Conservation (phyloP, 352 stramenopile species). For the Phytophthora lateralis region DNA sequence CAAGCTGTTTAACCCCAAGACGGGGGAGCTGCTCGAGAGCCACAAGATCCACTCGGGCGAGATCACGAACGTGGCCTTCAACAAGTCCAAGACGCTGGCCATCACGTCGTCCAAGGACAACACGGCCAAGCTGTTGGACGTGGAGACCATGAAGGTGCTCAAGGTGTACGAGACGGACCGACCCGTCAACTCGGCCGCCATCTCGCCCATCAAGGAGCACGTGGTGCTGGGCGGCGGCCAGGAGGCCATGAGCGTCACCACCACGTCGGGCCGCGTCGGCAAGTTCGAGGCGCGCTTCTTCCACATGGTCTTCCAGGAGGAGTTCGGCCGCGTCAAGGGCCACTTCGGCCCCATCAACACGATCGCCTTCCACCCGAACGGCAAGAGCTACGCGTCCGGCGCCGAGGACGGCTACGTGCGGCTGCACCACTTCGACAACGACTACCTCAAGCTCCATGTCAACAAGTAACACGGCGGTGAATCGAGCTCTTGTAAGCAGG, state of each 20-base stretch:
- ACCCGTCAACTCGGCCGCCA: slow-evolving; percentile 98
- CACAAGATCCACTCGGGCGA: slow-evolving; percentile 95
- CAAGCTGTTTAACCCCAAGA: slow-evolving; percentile 83
- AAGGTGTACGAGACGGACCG: slow-evolving; percentile 99
- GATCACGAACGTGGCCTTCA: slow-evolving; percentile 97
- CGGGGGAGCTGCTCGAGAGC: slow-evolving; percentile 72
- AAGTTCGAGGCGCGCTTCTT: slow-evolving; percentile 98
- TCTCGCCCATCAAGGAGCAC: slow-evolving; percentile 96
- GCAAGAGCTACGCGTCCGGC: slow-evolving; percentile 98
- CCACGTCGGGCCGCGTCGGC: slow-evolving; percentile 91
- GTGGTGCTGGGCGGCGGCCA: slow-evolving; percentile 98
- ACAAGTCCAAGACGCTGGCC: slow-evolving; percentile 96
- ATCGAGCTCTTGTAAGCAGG: slow-evolving; percentile 1
- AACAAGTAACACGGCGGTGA: slow-evolving; percentile 20
- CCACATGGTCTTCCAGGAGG: slow-evolving; percentile 98
- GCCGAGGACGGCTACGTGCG: slow-evolving; percentile 98
- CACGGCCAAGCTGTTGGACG: slow-evolving; percentile 96
- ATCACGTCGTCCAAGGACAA: slow-evolving; percentile 98
- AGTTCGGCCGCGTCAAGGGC: slow-evolving; percentile 98
- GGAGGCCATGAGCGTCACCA: slow-evolving; percentile 98
- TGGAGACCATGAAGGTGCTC: slow-evolving; percentile 94
- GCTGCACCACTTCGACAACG: slow-evolving; percentile 97
- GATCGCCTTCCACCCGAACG: slow-evolving; percentile 98
- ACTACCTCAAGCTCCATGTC: slow-evolving; percentile 92
- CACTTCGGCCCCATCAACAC: slow-evolving; percentile 99